A percentile compares a stretch with the other conserved stretches of the same genome.
These are phyloP conservation scores for Triadica sebifera DNA, from an alignment of 345 rosid genomes.

Conservation along the genomic window DNA sequence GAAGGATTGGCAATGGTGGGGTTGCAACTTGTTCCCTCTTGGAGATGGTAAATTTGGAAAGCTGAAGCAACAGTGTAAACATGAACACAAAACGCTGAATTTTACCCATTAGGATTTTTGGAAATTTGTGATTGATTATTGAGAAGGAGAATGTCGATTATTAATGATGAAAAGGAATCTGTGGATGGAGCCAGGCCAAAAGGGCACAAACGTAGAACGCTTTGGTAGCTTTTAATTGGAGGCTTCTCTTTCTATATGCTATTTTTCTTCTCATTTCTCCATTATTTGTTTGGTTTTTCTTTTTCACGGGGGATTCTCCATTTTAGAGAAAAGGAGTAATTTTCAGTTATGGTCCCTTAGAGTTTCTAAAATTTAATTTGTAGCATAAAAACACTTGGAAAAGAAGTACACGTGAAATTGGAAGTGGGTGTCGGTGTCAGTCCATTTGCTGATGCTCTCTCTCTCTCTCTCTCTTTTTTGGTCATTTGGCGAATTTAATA, in stretches of 20 bases:
- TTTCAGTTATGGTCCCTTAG: too few relatives aligned
- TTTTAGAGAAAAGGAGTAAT: too few relatives aligned
- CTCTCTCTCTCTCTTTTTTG: too few relatives aligned
- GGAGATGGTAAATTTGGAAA: conserved; percentile 9
- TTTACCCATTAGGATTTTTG: too few relatives aligned
- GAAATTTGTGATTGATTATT: too few relatives aligned
- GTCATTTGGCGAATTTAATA: too few relatives aligned
- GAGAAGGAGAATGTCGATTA: too few relatives aligned
- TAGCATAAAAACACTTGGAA: too few relatives aligned
- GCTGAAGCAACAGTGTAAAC: conserved; percentile 17
- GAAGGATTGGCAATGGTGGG: conserved; percentile 65
- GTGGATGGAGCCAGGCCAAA: background rate
- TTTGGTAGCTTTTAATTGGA: conserved; percentile 15
- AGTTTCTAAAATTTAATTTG: too few relatives aligned
- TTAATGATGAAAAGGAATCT: conserved; percentile 3
- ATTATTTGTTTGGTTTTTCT: background rate
- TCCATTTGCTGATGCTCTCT: too few relatives aligned
- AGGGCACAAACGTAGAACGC: background rate
- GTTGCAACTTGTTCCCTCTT: conserved; percentile 33
- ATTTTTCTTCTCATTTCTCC: background rate
- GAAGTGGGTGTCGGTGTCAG: too few relatives aligned
- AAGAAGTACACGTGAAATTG: too few relatives aligned
- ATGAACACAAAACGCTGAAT: background rate
- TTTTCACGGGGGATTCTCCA: conserved; percentile 9
- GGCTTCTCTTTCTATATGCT: background rate